Evolutionary conservation across 2,329 filamentous ascomycete genomes (phyloP).

Genomic region (Colletotrichum paranaense): DNA sequence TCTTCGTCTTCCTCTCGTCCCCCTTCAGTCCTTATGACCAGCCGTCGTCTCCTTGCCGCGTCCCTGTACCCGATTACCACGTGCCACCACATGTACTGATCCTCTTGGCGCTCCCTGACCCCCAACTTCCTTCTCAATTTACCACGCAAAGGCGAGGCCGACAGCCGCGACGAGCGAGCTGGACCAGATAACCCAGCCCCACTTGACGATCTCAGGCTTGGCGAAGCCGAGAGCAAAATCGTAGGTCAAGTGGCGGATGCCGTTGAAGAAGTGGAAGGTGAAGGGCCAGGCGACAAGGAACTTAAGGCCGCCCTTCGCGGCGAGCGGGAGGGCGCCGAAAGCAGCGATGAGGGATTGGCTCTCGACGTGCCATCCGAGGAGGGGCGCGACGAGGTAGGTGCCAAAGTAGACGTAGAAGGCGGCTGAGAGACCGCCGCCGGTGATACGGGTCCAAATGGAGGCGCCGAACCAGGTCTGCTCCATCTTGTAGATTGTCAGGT

Average conservation of each 20-base stretch:
- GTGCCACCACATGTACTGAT: not conserved
- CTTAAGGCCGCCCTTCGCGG: slow-evolving; percentile 69
- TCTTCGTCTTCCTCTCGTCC: slow-evolving; percentile 9
- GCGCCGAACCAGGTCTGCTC: slow-evolving; percentile 87
- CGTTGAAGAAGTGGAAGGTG: slow-evolving; percentile 67
- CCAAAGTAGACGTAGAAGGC: slow-evolving; percentile 83
- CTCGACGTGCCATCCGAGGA: slow-evolving; percentile 74
- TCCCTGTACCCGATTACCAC: not conserved
- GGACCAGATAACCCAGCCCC: slow-evolving; percentile 61
- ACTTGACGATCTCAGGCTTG: slow-evolving; percentile 57
- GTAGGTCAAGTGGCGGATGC: slow-evolving; percentile 64
- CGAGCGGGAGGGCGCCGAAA: slow-evolving; percentile 68
- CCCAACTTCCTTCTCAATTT: slow-evolving; percentile 37
- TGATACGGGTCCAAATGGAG: slow-evolving; percentile 82
- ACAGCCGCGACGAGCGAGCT: slow-evolving; percentile 55
- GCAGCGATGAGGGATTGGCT: slow-evolving; percentile 69
- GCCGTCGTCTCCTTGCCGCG: no score
- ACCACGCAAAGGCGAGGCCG: slow-evolving; percentile 62
- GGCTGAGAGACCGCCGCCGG: slow-evolving; percentile 78
- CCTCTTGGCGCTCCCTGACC: not conserved
- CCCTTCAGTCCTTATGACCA: not conserved
- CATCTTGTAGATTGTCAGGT: slow-evolving; percentile 86
- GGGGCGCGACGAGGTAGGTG: slow-evolving; percentile 83
- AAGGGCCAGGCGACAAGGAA: slow-evolving; percentile 69
- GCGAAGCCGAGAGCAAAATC: slow-evolving; percentile 64